phyloP scores from a whole-genome alignment of 2,329 filamentous ascomycete species.

The Talaromyces amestolkiae region DNA sequence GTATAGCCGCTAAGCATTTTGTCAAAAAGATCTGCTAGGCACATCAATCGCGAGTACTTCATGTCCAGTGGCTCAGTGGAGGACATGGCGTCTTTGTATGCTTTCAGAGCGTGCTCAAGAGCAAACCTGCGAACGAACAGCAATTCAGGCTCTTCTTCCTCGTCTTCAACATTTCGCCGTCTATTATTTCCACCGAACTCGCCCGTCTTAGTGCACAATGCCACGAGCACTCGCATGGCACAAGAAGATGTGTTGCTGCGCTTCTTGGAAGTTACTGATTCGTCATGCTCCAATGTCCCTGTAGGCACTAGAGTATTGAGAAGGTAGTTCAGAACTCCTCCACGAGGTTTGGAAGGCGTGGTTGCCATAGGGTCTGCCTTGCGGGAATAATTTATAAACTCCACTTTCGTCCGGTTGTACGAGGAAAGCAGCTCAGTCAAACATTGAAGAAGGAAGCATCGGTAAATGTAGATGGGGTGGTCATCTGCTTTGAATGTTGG shows the following conservation, averaged over 20 bases:
- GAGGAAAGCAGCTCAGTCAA: conserved; percentile 84
- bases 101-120: conserved; percentile 84
- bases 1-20: conserved; percentile 83
- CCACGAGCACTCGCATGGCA: conserved; percentile 81
- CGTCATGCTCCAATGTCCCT: conserved; percentile 66
- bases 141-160: conserved; percentile 52
- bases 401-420: conserved; percentile 92
- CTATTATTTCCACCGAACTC: conserved; percentile 65
- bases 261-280: conserved; percentile 78
- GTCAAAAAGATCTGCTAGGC: conserved; percentile 86
- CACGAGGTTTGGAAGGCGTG: conserved; percentile 91
- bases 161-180: conserved; percentile 49
- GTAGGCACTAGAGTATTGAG: conserved; percentile 73
- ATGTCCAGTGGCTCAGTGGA: conserved; percentile 77
- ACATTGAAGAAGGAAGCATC: conserved; percentile 91
- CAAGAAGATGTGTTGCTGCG: conserved; percentile 78
- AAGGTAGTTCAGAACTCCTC: conserved; percentile 89
- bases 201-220: conserved; percentile 81
- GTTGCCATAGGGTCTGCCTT: conserved; percentile 78
- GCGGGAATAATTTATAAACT: conserved; percentile 98
- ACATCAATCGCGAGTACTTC: conserved; percentile 84
- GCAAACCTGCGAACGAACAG: conserved; percentile 93
- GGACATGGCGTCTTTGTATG: conserved; percentile 81
- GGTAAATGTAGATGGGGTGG: conserved; percentile 93
- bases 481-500: conserved; percentile 83